Base-by-base conservation (phyloP, 495 filamentous ascomycete genomes). In the Astrothelium macrocarpum region DNA sequence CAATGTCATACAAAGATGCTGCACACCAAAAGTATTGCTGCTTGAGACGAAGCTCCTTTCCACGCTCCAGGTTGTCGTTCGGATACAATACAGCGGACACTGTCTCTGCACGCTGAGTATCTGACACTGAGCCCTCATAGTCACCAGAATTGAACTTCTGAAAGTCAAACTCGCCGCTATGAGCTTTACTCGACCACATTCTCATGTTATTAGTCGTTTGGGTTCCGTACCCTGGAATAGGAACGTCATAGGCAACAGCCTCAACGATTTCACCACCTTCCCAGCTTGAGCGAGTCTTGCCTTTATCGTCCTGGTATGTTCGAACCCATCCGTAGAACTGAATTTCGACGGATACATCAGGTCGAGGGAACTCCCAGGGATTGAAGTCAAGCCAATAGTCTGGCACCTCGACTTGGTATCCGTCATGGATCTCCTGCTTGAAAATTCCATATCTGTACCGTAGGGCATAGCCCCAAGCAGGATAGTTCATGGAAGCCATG, bases 11-110 rank as follows among this genome's bases (percentile, higher is more conserved):
- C 5, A 98, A 80, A 18, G 95, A 97, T 7, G 94, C 94, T 59
- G 94, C 92, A 76, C 95, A 95, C 94, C 94, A 98, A 79, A 98
- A 98, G 81, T 98, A 98, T 75, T 98, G 94, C 73, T 98, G 94
- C 82, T 97, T 98, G 71, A 98, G 79, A 61, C 94, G 88, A 62
- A 98, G 87, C 77, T 98, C 94, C 76, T 98, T 98, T 60, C 94
- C 94, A 65, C 90, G 87, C 62, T 96, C 93, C 32, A 98, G 82
- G 73, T 96, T 97, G 73, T 98, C 94, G 72, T 98, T 98, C 5
- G 94, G 94, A 70, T 98, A 98, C 25, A 98, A 79, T 34, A 98
- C 94, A 12, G 95, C 95, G 42, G 91, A 96, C 75, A 98, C 97
- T 49, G 95, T 97, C 79, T 98, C 94, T 1, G 94, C 94, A 20